A percentile compares a stretch with the other conserved stretches of the same genome.
Evolutionary conservation across 768 basidiomycete species (phyloP).

Genomic region (Glaciozyma martinii): DNA sequence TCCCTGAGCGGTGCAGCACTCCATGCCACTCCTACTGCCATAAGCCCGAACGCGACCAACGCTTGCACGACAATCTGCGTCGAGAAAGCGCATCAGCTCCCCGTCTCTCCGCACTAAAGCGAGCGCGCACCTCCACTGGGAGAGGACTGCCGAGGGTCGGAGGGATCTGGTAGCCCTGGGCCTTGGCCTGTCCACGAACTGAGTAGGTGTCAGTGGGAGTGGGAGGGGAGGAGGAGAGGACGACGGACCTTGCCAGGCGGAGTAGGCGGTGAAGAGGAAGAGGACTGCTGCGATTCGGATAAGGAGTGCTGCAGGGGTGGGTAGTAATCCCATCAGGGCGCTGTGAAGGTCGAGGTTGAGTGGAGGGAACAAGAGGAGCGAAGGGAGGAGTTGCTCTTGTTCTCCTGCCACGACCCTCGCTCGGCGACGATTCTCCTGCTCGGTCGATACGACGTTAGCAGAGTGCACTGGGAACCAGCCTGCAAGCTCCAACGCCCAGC

Average conservation of each 20-base stretch:
- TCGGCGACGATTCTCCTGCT: too few species aligned
- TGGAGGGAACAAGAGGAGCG: too few species aligned
- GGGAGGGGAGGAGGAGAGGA: too few species aligned
- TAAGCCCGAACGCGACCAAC: slow-evolving; percentile 54
- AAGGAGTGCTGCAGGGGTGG: neutral
- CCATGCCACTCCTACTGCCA: slow-evolving; percentile 63
- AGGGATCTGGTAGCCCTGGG: neutral
- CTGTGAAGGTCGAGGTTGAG: neutral
- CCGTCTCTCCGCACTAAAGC: neutral
- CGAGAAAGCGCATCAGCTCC: neutral
- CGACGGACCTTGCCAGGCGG: slow-evolving; percentile 9
- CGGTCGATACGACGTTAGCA: too few species aligned
- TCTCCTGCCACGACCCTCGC: too few species aligned
- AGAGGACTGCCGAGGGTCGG: neutral
- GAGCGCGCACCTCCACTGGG: neutral
- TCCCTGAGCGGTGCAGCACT: slow-evolving; percentile 62
- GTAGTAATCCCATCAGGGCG: neutral
- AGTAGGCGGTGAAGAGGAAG: slow-evolving; percentile 11
- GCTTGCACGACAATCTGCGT: slow-evolving; percentile 60
- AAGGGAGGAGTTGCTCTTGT: too few species aligned
- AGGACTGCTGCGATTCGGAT: neutral
- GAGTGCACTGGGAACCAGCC: too few species aligned
- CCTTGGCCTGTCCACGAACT: neutral
- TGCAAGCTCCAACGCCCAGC: too few species aligned
- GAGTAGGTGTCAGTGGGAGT: neutral